Evolutionary conservation across 345 rosid species (phyloP).

Genomic region (Noccaea bulbosa): DNA sequence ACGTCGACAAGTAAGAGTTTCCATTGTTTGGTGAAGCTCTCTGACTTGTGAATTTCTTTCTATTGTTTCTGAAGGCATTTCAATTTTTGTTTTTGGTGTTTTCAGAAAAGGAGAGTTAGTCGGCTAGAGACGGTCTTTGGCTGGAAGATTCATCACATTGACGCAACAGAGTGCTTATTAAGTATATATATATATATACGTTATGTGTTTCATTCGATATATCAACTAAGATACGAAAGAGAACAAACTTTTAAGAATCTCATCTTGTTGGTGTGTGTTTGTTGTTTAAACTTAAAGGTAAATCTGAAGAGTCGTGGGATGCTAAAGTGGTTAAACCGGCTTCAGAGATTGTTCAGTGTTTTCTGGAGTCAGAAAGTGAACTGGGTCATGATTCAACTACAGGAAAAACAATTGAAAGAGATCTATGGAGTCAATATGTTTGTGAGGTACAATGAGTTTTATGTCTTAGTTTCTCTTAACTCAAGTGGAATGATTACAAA

Average conservation of each 20-base stretch:
- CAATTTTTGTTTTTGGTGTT: background rate
- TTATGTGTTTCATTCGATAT: conserved; percentile 5
- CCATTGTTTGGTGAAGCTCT: conserved; percentile 6
- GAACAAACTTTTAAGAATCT: conserved; percentile 13
- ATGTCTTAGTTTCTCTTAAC: conserved; percentile 4
- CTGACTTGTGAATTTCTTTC: background rate
- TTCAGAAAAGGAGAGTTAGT: conserved; percentile 77
- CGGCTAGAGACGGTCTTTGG: conserved; percentile 69
- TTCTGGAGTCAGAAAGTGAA: conserved; percentile 47
- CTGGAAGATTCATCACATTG: conserved; percentile 76
- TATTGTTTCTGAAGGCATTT: background rate
- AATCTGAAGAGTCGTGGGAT: conserved; percentile 72
- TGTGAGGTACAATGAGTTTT: conserved; percentile 62
- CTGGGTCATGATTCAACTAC: conserved; percentile 20
- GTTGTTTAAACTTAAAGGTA: conserved; percentile 48
- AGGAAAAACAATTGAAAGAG: conserved; percentile 50
- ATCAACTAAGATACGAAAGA: background rate
- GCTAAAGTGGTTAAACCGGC: conserved; percentile 69
- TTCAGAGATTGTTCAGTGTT: conserved; percentile 50
- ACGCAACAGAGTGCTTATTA: conserved; percentile 72
- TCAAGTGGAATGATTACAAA: background rate
- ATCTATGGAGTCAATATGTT: conserved; percentile 82
- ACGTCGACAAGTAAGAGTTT: conserved; percentile 87
- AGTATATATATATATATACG: conserved; percentile 42
- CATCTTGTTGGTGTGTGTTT: conserved; percentile 12